phyloP scores from a whole-genome alignment of 192 early-diverging fungal genomes.

The Cetraspora pellucida region DNA sequence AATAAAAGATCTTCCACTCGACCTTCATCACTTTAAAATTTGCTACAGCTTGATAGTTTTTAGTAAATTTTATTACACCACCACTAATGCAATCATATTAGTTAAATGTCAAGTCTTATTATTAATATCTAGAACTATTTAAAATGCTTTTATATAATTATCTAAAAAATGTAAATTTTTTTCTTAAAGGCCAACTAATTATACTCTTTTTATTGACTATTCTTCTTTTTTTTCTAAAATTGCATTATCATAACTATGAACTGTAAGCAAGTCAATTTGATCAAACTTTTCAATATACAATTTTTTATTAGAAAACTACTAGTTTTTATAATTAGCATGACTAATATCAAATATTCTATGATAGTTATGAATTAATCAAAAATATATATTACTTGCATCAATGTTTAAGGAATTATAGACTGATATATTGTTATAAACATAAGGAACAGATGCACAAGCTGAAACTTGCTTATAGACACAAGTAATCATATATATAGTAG shows the following conservation, averaged over 20 bases:
- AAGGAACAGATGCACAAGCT: background rate
- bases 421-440: background rate
- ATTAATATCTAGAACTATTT: no score
- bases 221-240: background rate
- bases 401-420: background rate
- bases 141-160: no score
- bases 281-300: background rate
- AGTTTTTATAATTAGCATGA: background rate
- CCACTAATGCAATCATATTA: no score
- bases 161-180: background rate
- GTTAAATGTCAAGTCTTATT: background rate
- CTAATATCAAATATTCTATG: background rate
- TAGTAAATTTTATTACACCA: no score
- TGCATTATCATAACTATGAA: background rate
- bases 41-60: no score
- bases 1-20: no score
- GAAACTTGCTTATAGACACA: no score
- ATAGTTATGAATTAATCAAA: background rate
- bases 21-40: no score
- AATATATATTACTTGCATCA: background rate
- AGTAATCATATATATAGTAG: background rate
- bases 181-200: background rate
- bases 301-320: background rate
- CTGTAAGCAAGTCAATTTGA: background rate
- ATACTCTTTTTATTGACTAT: background rate